phyloP scores from a whole-genome alignment of 371 early-diverging fungal genomes.

The Mucor piriformis region DNA sequence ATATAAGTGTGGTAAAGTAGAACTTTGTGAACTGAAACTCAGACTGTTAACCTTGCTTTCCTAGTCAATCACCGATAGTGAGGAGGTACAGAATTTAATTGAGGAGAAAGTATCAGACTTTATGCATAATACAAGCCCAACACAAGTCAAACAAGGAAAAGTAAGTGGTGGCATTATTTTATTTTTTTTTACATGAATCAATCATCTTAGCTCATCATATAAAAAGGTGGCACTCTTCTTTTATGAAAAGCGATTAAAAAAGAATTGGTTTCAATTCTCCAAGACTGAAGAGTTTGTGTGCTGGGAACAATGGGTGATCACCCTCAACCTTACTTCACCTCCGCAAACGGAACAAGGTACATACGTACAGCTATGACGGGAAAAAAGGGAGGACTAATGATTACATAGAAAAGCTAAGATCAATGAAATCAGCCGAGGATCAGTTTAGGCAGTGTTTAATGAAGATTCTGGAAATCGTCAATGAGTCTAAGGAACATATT shows the following conservation, averaged over 20 bases:
- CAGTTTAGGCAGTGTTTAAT: constrained; percentile 55
- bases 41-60: too few species aligned
- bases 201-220: too few species aligned
- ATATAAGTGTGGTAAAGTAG: constrained; percentile 66
- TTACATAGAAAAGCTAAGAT: constrained; percentile 36
- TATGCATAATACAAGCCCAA: constrained; percentile 37
- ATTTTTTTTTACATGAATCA: too few species aligned
- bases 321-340: constrained; percentile 53
- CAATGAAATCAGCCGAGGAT: constrained; percentile 44
- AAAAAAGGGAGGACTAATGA: neutral
- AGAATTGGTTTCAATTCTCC: constrained; percentile 74
- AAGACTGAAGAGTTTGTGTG: constrained; percentile 82
- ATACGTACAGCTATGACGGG: too few species aligned
- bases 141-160: constrained; percentile 41
- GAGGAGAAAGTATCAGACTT: constrained; percentile 46
- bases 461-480: constrained; percentile 70
- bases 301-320: constrained; percentile 90
- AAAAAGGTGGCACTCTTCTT: constrained; percentile 66
- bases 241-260: constrained; percentile 78
- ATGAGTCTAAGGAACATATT: constrained; percentile 86
- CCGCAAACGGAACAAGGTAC: constrained; percentile 71
- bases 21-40: too few species aligned
- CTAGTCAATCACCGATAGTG: constrained; percentile 44
- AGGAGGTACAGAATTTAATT: constrained; percentile 41
- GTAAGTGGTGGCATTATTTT: too few species aligned